Conservation (phyloP, 805 yeast genomes). For the Dipodascus albidus region DNA sequence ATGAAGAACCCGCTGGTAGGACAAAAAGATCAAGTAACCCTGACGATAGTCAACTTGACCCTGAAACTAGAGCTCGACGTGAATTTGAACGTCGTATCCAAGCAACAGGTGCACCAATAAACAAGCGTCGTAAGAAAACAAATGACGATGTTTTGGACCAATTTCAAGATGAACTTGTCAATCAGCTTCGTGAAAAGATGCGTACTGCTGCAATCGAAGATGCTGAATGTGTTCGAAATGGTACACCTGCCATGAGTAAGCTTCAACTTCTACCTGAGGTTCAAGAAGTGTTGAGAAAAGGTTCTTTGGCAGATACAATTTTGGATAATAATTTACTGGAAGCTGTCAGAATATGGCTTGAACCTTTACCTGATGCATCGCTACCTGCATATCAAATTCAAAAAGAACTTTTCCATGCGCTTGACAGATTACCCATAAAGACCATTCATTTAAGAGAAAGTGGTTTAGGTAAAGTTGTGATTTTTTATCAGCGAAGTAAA, state of each 20-base stretch:
- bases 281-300: slow-evolving; percentile 60
- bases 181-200: slow-evolving; percentile 78
- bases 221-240: slow-evolving; percentile 43
- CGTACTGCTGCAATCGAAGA: slow-evolving; percentile 51
- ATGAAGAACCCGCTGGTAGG: slow-evolving; percentile 1
- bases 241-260: slow-evolving; percentile 64
- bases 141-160: slow-evolving; percentile 92
- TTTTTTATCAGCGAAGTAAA: slow-evolving; percentile 86
- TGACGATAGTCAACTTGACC: slow-evolving; percentile 22
- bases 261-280: slow-evolving; percentile 73
- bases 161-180: slow-evolving; percentile 86
- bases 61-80: slow-evolving; percentile 44
- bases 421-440: slow-evolving; percentile 76
- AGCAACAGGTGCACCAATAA: slow-evolving; percentile 53
- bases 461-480: slow-evolving; percentile 85
- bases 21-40: slow-evolving; percentile 11
- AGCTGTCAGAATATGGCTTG: slow-evolving; percentile 93
- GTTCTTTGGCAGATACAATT: slow-evolving; percentile 80
- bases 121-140: slow-evolving; percentile 40
- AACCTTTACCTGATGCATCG: slow-evolving; percentile 95
- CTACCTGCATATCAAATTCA: slow-evolving; percentile 97
- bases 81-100: slow-evolving; percentile 75
- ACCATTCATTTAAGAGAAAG: slow-evolving; percentile 91
- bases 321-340: slow-evolving; percentile 88
- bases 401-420: slow-evolving; percentile 66